These are phyloP conservation scores for Kodamaea sagamina DNA, from an alignment of 805 yeast species.

Conservation along the genomic window DNA sequence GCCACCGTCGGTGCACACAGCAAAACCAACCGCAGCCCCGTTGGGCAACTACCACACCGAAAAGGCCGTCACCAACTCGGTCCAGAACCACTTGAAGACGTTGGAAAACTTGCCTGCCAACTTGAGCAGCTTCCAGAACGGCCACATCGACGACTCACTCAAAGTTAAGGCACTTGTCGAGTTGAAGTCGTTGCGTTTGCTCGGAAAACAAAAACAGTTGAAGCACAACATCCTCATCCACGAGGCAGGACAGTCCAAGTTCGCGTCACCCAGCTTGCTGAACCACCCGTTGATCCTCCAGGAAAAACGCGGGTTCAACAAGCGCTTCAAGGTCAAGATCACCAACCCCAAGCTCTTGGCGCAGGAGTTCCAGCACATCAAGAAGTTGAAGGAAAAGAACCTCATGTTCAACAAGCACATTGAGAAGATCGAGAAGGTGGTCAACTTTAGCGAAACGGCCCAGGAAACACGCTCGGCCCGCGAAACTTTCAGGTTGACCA, in stretches of 20 bases:
- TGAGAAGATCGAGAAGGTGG: slow-evolving; percentile 24
- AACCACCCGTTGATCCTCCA: slow-evolving; percentile 59
- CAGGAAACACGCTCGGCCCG: slow-evolving; percentile 24
- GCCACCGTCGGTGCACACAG: slow-evolving; percentile 22
- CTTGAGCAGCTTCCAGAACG: slow-evolving; percentile 55
- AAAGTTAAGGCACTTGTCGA: slow-evolving; percentile 71
- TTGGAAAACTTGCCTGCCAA: slow-evolving; percentile 70
- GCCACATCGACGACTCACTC: slow-evolving; percentile 38
- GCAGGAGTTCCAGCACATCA: slow-evolving; percentile 73
- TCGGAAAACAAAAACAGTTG: slow-evolving; percentile 69
- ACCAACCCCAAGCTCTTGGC: slow-evolving; percentile 76
- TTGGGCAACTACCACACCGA: slow-evolving; percentile 57
- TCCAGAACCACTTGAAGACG: slow-evolving; percentile 58
- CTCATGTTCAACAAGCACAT: slow-evolving; percentile 28
- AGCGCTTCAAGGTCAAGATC: slow-evolving; percentile 68
- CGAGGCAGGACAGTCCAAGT: slow-evolving; percentile 58
- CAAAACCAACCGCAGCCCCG: slow-evolving; percentile 39
- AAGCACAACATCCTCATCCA: slow-evolving; percentile 60
- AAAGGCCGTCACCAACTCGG: slow-evolving; percentile 51
- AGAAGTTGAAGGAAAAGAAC: slow-evolving; percentile 50
- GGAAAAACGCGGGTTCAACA: slow-evolving; percentile 67
- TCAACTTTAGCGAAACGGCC: slow-evolving; percentile 28
- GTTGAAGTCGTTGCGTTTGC: slow-evolving; percentile 62
- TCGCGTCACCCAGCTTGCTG: slow-evolving; percentile 50
- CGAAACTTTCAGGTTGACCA: slow-evolving; percentile 27